phyloP scores from a whole-genome alignment of 176 grass and related monocot genomes.

The Oryza nivara region DNA sequence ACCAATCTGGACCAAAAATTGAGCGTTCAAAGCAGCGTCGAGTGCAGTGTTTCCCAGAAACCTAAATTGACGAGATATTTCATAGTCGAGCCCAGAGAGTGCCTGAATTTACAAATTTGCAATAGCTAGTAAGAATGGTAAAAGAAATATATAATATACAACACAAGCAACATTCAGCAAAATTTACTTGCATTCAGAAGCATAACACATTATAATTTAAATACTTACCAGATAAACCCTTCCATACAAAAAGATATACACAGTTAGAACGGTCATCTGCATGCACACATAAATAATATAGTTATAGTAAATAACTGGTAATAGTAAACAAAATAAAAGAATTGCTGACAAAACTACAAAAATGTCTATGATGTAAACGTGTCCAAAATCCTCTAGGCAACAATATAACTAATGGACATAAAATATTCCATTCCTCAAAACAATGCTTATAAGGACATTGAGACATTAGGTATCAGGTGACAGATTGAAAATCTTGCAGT shows the following conservation, averaged over 20 bases:
- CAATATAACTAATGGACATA: neutral
- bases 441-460: neutral
- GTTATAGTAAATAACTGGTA: neutral
- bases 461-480: neutral
- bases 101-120: conserved; percentile 60
- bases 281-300: conserved; percentile 13
- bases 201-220: neutral
- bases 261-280: conserved; percentile 65
- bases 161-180: neutral
- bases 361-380: neutral
- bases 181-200: conserved; percentile 13
- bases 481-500: neutral
- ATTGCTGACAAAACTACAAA: neutral
- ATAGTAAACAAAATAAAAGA: neutral
- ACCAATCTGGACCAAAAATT: conserved; percentile 98
- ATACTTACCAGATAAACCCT: conserved; percentile 56
- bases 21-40: conserved; percentile 94
- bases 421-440: neutral
- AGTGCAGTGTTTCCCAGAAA: conserved; percentile 78
- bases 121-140: neutral
- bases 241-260: conserved; percentile 64
- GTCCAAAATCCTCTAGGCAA: neutral
- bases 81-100: conserved; percentile 89
- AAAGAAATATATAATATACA: conserved; percentile 21
- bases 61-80: conserved; percentile 67